Conservation (phyloP, 345 rosid genomes). For the Bruguiera gymnorhiza region DNA sequence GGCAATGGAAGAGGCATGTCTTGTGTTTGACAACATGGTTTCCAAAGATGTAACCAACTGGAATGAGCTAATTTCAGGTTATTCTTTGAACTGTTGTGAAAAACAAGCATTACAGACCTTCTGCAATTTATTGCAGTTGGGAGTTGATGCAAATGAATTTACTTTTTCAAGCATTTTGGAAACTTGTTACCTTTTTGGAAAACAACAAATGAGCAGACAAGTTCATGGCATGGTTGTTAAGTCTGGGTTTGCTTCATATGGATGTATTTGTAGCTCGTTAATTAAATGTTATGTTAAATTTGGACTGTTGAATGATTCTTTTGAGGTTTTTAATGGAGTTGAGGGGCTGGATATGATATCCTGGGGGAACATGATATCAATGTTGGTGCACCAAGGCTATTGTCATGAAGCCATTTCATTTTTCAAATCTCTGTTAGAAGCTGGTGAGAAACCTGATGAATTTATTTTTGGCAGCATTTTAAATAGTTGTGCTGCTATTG, state of each 20-base stretch:
- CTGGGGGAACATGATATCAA: conserved; percentile 32
- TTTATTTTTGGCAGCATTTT: conserved; percentile 38
- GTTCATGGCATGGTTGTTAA: conserved; percentile 32
- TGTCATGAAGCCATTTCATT: conserved; percentile 28
- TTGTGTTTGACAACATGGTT: conserved; percentile 19
- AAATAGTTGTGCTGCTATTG: conserved; percentile 25
- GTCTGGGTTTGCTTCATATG: conserved; percentile 26
- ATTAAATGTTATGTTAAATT: conserved; percentile 29
- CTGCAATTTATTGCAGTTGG: conserved; percentile 15
- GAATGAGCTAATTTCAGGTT: conserved; percentile 42
- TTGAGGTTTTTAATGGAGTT: conserved; percentile 22
- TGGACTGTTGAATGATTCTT: conserved; percentile 24
- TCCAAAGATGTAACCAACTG: conserved; percentile 16
- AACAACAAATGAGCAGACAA: conserved; percentile 24
- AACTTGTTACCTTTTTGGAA: conserved; percentile 24
- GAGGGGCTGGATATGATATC: conserved; percentile 28
- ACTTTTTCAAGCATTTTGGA: conserved; percentile 34
- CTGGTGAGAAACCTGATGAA: conserved; percentile 33
- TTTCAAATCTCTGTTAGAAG: conserved; percentile 18
- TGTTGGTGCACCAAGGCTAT: conserved; percentile 27
- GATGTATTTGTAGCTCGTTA: conserved; percentile 28
- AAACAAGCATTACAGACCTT: conserved; percentile 24
- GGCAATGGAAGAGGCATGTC: conserved; percentile 23
- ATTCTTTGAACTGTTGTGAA: conserved; percentile 14
- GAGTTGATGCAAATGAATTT: conserved; percentile 23